Evolutionary conservation across 2,329 filamentous ascomycete genomes (phyloP), one percentile per base, ranked within the genome.

Genomic region (Colletotrichum higginsianum): DNA sequence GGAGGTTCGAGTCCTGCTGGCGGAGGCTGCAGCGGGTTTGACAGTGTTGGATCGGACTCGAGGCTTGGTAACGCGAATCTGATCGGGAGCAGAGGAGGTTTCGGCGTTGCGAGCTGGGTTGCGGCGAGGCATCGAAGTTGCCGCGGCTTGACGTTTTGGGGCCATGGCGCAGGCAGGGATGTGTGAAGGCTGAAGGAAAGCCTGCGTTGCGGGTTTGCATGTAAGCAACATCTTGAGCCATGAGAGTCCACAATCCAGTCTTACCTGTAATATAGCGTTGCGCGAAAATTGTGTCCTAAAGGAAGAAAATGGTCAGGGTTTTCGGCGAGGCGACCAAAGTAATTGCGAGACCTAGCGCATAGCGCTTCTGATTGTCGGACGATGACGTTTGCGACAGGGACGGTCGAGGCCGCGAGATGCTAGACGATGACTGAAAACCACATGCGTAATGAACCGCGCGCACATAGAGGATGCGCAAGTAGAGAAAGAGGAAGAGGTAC

Each of bases 331-430:
- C 38, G 21, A 53, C 44, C 18, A 47, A 13, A 2, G 53, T 13
- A 23, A 47, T 30, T 12, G 21, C 40, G 18, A 49, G 30, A 60
- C 30, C 18, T 30, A 63, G 65, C 65, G 65, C 65, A 72, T 72
- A 6, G 60, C 52, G 38, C 30, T 56, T 26, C 38, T 18, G 30
- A 21, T 35, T 61, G 35, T 23, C 30, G 40, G 52, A 40, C 42
- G 53, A 69, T 72, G 69, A 72, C 66, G 66, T 72, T 72, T 64
- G 69, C 69, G 66, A 64, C 40, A 42, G 30, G 57, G 38, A 58
- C 50, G 26, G 50, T 46, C 50, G 63, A 57, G 52, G 53, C 38
- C 56, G 56, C 47, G 42, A 18, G 13, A 21, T 46, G 18, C 23
- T 35, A 15, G 18, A 15, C 21, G 15, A 18, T 11, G 12, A 44